Base-by-base conservation (phyloP, 352 stramenopile genomes). In the Lagenidium giganteum region DNA sequence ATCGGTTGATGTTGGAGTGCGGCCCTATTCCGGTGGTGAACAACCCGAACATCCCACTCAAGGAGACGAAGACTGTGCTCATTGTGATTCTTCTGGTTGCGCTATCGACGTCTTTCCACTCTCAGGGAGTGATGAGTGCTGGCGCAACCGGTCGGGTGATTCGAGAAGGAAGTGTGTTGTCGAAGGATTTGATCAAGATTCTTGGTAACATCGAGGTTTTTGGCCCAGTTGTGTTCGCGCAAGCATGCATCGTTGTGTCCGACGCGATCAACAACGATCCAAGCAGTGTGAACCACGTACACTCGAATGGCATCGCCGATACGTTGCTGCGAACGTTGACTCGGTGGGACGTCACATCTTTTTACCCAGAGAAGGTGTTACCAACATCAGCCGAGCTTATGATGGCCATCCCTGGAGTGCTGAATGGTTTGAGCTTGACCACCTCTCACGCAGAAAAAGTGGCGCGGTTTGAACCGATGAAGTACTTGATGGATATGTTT, bases 261-360 rank as follows among this genome's bases (percentile, higher is more conserved):
- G 95, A 98, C 68, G 76, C 98, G n/a, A 96, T 98, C 68, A 99
- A 98, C 69, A 95, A 94, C 30, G 94, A 98, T 67, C 96, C 70
- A 58, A 97, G 70, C 51, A 91, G 96, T 57, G 87, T 98, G 30
- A 88, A 97, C 62, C 77, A 98, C 61, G 83, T 98, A 6, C 92
- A 98, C 56, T 65, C 83, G 42, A 84, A 73, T 18, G 95, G 96
- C 20, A 71, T 98, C 30, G 96, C 93, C 5, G 83, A 96, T 27
- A 80, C 75, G 0, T 98, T 98, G 48, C 68, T 99, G 11, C 68
- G 87, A 33, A 89, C 96, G 41, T 52, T 98, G n/a, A 91, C 80
- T 27, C 70, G 78, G 1, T 90, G 83, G 66, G 62, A 92, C 54
- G 67, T 88, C 37, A 53, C 55, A 12, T 64, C 83, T 13, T 33